Base-by-base conservation (phyloP, 371 early-diverging fungal genomes). In the Lichtheimia ramosa region DNA sequence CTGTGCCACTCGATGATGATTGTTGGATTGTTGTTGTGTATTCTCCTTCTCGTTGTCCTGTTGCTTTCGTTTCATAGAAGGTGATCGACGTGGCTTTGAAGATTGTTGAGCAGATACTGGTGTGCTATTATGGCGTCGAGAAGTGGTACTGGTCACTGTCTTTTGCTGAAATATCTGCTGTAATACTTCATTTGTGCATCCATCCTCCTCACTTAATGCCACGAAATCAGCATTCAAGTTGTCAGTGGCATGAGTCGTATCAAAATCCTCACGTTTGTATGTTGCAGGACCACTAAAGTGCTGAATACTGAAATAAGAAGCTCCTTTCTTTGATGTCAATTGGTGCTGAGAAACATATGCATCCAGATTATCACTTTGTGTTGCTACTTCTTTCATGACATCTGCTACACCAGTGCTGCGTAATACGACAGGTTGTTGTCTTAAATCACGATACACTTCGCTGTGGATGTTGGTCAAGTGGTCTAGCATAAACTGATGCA, bases 211-310 rank as follows among this genome's bases (percentile, higher is more conserved):
- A 68, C 93, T 89, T 21, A 94, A 64, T 18, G 86, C 65, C 13
- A 94, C 82, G 68, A 94, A 92, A 68, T 96, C 95, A 5, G 92
- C 79, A 43, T 83, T 77, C 46, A 92, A 67, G 24, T 78, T 87
- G 87, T 46, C 76, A 60, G 69, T 92, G 88, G 63, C 65, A 65
- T 48, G 86, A 43, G 15, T 24, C 13, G 56, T 84, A 60, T 86
- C 54, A 63, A 95, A 91, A 8, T 83, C 81, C 43, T 81, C 75
- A 39, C 83, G 75, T n/a, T 79, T 79, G 71, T 96, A 96, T 5
- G 69, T 74, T n/a, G 90, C 86, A 55, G 80, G 74, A 16, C 82
- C 84, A 7, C 84, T 73, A 68, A 85, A 94, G 70, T 96, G 96
- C 56, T 86, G 82, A 54, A 96, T 80, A 49, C 77, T 42, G 54